phyloP scores from a whole-genome alignment of 2,329 filamentous ascomycete genomes.

The Ophiostoma perfectum region DNA sequence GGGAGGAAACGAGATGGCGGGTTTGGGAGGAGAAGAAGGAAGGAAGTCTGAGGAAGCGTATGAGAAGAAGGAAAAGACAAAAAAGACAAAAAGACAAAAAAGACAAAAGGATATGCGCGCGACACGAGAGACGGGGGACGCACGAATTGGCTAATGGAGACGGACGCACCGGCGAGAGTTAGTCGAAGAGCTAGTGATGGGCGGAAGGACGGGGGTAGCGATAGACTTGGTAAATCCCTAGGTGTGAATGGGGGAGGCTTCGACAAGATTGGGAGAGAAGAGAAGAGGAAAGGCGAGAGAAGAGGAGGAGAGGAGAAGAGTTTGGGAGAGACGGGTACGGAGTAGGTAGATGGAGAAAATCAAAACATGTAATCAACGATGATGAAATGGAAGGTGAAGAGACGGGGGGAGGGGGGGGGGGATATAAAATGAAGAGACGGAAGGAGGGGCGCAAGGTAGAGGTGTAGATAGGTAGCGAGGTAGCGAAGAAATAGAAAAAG shows the following conservation, averaged over 20 bases:
- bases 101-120: constrained; percentile 11
- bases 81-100: not conserved
- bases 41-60: not conserved
- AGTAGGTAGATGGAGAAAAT: constrained; percentile 12
- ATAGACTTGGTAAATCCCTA: not conserved
- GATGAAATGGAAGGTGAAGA: constrained; percentile 6
- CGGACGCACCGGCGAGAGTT: constrained; percentile 12
- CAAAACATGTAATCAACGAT: not conserved
- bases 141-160: constrained; percentile 12
- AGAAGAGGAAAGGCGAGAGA: constrained; percentile 1
- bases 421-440: constrained; percentile 4
- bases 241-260: constrained; percentile 12
- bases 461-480: constrained; percentile 1
- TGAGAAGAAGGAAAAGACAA: not conserved
- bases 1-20: constrained; percentile 10
- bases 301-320: not conserved
- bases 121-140: constrained; percentile 11
- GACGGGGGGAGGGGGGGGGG: constrained; percentile 11
- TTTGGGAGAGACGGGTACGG: not conserved
- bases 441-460: constrained; percentile 17
- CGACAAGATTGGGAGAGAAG: not conserved
- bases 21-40: not conserved
- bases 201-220: constrained; percentile 1
- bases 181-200: constrained; percentile 15
- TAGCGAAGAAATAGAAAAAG: not conserved